Evolutionary conservation across 2,329 filamentous ascomycete genomes (phyloP).

Genomic region (Diaporthe citri): DNA sequence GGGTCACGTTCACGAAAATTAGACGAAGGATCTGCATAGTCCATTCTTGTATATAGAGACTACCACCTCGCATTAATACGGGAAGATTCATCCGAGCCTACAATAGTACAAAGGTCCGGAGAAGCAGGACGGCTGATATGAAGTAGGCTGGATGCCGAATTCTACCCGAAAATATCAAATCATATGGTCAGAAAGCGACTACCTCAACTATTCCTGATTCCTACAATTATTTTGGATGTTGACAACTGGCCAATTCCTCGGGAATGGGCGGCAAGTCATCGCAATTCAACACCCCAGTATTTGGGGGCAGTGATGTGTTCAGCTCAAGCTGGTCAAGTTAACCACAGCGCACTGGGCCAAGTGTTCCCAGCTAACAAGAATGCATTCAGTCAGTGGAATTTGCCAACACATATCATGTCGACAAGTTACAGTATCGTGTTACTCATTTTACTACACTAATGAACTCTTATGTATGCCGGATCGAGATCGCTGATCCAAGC

Average conservation of each 20-base stretch:
- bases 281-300: neutral
- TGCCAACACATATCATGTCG: neutral
- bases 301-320: neutral
- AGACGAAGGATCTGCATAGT: slow-evolving; percentile 31
- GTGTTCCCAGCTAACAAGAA: neutral
- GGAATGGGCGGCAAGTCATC: neutral
- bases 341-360: neutral
- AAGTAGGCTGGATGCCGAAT: neutral
- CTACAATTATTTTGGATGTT: neutral
- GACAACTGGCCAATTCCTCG: neutral
- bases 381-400: neutral
- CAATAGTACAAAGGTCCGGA: neutral
- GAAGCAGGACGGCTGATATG: slow-evolving; percentile 2
- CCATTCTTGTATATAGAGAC: slow-evolving; percentile 39
- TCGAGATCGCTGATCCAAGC: neutral
- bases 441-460: neutral
- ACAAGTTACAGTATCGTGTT: neutral
- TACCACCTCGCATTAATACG: slow-evolving; percentile 27
- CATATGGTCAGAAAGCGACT: neutral
- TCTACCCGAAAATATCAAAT: neutral
- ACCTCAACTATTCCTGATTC: no score
- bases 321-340: neutral
- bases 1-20: slow-evolving; percentile 34
- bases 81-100: neutral
- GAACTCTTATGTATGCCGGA: neutral